Percentiles rank a stretch among this genome's conserved stretches.
Conservation (phyloP, 2,329 filamentous ascomycete species). For the Diaporthe caulivora region DNA sequence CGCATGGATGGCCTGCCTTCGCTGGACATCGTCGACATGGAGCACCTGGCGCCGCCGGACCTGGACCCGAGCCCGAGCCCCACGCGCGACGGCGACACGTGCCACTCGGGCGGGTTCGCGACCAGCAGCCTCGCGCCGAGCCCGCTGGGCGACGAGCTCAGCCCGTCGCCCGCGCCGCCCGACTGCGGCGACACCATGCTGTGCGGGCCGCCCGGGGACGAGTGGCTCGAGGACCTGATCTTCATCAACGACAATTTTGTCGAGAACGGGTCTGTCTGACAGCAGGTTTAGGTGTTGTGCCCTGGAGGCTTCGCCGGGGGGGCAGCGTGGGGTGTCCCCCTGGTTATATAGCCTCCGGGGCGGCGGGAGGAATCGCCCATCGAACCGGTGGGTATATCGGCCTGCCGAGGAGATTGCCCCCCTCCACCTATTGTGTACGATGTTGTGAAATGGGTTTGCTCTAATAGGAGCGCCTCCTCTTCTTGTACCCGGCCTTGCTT, state of each 20-base stretch:
- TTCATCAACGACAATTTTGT: conserved; percentile 39
- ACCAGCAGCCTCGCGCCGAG: conserved; percentile 37
- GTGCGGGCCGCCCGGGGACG: conserved; percentile 37
- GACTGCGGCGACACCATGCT: conserved; percentile 32
- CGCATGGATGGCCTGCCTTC: conserved; percentile 20
- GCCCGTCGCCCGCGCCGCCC: conserved; percentile 35
- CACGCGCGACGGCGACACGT: conserved; percentile 24
- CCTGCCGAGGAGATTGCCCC: neutral
- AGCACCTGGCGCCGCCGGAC: conserved; percentile 34
- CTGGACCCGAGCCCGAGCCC: conserved; percentile 39
- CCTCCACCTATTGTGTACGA: conserved; percentile 7
- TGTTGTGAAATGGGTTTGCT: neutral
- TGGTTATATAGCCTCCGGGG: neutral
- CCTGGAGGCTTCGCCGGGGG: neutral
- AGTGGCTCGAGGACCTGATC: conserved; percentile 38
- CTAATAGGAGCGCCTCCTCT: conserved; percentile 4
- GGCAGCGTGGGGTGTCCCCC: neutral
- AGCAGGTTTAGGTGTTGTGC: neutral
- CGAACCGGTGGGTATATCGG: neutral
- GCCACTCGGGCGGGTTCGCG: conserved; percentile 32
- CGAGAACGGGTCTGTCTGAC: conserved; percentile 33
- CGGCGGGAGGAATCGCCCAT: neutral
- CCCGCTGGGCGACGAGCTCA: conserved; percentile 38
- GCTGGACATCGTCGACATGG: conserved; percentile 30
- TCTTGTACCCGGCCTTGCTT: conserved; percentile 17